phyloP scores from a whole-genome alignment of 75 land plant species.

The Pinus albicaulis region DNA sequence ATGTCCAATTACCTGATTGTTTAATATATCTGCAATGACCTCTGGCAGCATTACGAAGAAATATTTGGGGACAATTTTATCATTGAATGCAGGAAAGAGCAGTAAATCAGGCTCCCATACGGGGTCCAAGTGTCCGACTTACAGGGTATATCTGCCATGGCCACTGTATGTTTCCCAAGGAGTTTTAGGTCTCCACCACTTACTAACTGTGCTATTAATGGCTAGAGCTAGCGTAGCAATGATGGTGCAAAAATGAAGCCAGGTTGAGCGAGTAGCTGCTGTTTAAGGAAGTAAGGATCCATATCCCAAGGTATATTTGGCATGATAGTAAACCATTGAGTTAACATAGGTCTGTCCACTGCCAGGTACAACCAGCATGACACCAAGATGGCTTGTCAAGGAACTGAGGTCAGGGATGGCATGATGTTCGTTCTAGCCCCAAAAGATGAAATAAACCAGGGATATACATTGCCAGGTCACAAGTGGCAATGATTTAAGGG shows the following conservation, averaged over 20 bases:
- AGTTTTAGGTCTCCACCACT: background rate
- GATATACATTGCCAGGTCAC: too few species aligned
- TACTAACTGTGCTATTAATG: background rate
- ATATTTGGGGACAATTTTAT: background rate
- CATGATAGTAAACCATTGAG: too few species aligned
- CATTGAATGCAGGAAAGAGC: background rate
- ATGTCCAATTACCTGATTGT: background rate
- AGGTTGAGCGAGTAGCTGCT: background rate
- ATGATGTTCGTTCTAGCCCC: too few species aligned
- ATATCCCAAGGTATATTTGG: too few species aligned
- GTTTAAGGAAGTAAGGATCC: too few species aligned
- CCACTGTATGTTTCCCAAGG: background rate
- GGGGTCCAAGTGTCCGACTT: background rate
- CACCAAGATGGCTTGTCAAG: too few species aligned
- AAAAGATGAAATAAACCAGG: too few species aligned
- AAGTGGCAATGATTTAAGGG: too few species aligned
- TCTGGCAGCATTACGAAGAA: background rate
- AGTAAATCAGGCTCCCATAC: background rate
- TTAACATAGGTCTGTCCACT: too few species aligned
- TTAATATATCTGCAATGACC: background rate
- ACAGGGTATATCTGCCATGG: slow-evolving; percentile 2
- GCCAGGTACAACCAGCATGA: too few species aligned
- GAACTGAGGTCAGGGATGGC: too few species aligned
- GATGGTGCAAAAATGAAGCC: background rate
- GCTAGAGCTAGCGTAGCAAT: background rate